Conservation (phyloP, 164 flowering plant species). For the Amborella trichopoda region DNA sequence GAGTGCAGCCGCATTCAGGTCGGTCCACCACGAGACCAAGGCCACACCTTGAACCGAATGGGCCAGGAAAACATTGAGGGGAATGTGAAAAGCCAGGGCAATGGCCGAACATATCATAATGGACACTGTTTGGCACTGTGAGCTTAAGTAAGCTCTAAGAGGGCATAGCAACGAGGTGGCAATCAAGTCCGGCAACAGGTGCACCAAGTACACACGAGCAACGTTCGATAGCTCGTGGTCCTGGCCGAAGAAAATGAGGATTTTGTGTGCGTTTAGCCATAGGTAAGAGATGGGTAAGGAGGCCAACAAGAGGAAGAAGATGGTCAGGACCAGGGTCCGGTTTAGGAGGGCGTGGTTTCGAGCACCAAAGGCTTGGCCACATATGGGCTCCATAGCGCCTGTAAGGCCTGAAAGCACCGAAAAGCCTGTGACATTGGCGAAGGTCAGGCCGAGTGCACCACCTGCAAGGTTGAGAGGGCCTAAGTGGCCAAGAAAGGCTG, state of each 20-base stretch:
- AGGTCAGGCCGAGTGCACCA: conserved; percentile 73
- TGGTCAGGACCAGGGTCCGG: conserved; percentile 66
- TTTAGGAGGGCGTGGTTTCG: conserved; percentile 66
- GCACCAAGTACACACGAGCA: conserved; percentile 42
- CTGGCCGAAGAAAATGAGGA: conserved; percentile 62
- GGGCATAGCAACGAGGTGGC: conserved; percentile 63
- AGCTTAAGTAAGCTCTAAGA: conserved; percentile 64
- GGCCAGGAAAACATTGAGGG: conserved; percentile 49
- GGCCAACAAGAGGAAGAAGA: conserved; percentile 30
- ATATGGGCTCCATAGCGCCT: conserved; percentile 92
- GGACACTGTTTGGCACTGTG: conserved; percentile 60
- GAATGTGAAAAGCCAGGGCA: conserved; percentile 51
- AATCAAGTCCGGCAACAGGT: conserved; percentile 70
- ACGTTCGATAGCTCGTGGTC: conserved; percentile 40
- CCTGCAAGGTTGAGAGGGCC: conserved; percentile 77
- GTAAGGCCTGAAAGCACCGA: conserved; percentile 73
- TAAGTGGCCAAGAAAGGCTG: conserved; percentile 67
- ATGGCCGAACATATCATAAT: conserved; percentile 55
- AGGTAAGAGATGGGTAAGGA: conserved; percentile 52
- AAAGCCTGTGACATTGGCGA: conserved; percentile 84
- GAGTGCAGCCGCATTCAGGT: conserved; percentile 31
- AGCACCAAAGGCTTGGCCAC: conserved; percentile 90
- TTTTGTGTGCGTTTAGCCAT: conserved; percentile 69
- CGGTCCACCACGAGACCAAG: conserved; percentile 66
- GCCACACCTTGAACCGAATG: conserved; percentile 44